phyloP scores from a whole-genome alignment of 2,329 filamentous ascomycete genomes.

The Alternaria arbusti region DNA sequence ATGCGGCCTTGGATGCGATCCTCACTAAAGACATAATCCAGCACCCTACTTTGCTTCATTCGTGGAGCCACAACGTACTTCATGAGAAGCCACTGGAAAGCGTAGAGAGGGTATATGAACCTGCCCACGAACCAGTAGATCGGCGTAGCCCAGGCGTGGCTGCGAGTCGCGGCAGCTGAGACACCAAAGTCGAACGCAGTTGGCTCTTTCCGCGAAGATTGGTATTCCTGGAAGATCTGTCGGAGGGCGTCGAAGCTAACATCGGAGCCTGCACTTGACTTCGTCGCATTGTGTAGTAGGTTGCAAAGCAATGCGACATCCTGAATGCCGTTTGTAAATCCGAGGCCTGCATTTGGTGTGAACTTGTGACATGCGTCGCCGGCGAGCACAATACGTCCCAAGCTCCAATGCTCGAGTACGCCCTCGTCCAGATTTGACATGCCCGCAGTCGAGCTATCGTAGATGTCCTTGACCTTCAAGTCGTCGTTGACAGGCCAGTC shows the following conservation, averaged over 20 bases:
- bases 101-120: neutral
- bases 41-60: neutral
- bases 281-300: neutral
- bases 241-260: neutral
- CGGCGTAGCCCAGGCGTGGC: neutral
- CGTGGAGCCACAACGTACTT: neutral
- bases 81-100: neutral
- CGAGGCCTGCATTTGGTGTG: neutral
- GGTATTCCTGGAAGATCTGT: neutral
- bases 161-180: neutral
- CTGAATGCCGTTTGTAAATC: neutral
- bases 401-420: constrained; percentile 1
- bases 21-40: neutral
- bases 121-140: neutral
- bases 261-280: neutral
- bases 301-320: constrained; percentile 1
- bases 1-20: neutral
- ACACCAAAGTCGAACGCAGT: neutral
- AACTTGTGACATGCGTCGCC: constrained; percentile 5
- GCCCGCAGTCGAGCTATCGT: neutral
- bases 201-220: neutral
- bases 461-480: neutral
- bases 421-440: constrained; percentile 1
- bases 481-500: constrained; percentile 3
- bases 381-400: neutral